Evolutionary conservation across 805 yeast genomes (phyloP), one percentile per base, ranked within the genome.

Genomic region (Kluyveromyces aestuarii): DNA sequence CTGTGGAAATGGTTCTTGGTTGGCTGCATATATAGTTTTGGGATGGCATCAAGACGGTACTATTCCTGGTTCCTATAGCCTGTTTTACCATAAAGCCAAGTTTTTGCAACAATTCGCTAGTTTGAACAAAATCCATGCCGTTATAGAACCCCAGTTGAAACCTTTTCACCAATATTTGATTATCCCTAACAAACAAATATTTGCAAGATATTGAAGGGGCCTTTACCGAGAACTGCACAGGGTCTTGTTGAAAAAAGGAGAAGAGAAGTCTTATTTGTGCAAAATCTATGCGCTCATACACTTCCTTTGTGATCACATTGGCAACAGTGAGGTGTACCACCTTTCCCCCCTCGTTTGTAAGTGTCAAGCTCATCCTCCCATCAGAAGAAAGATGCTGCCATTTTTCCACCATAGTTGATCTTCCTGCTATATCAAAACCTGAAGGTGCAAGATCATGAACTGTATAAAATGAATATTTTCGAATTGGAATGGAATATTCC

Each of bases 171-270:
- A 43, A 48, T 16, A 41, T 38, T 8, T 14, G 25, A 6, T 49
- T 41, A 19, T 45, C 45, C 8, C 38, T 40, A 6, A 25, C 16
- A 8, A 48, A 37, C 21, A 63, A 40, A 48, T 61, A 61, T 45
- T 63, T 63, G 45, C 66, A 61, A 14, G 66, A 54, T 6, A 63
- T 48, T 1, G 61, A 50, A 0, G 68, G 68, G 1, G 50, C 51
- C 17, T 50, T 51, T 8, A 52, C 57, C 6, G 64, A 54, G 36
- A 60, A 61, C 46, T 60, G 64, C 14, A 60, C 40, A 14, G 47
- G 21, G n/a, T 50, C 48, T 13, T 43, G 45, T 7, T 43, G 14
- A 11, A 43, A 19, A 10, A 21, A 21, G 4, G 45, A 30, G 33
- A 43, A 43, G 7, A 16, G 16, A 5, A n/a, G 14, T 17, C 36